Evolutionary conservation across 768 basidiomycete genomes (phyloP), one percentile per base, ranked within the genome.

Genomic region (Mycena crocata): DNA sequence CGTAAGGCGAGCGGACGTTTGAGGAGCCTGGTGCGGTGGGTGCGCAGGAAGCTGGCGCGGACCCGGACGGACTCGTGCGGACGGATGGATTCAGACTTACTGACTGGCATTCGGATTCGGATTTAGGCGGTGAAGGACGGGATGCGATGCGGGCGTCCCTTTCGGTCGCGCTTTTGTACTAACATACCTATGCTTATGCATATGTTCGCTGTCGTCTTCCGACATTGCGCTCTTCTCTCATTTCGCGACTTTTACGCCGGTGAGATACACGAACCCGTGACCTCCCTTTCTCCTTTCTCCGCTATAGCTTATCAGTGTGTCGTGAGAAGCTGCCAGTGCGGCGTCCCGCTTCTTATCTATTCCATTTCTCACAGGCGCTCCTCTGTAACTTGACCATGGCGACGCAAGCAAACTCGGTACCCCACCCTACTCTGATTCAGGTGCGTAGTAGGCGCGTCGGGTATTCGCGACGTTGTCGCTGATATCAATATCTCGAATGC

Each of bases 351-450:
- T 44, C 51, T 54, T 60, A 60, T 66, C 52, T 17, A 17, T 23
- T 28, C 21, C 17, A 32, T 45, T 61, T 66, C 51, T 35, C 63
- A 48, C 58, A 57, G 56, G 48, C 24, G 5, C 40, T 51, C 42
- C 55, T 35, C 46, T 49, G 66, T 48, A 19, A 51, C 46, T 62
- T 49, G n/a, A n/a, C n/a, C 34, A 90, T 90, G 87, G 89, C 89
- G 21, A 90, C 89, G 42, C 76, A 77, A 72, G 86, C 84, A 46
- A 90, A 91, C 74, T 90, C 89, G 55, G 80, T 86, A 21, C 75
- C 87, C 10, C 84, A 89, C 71, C 88, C 87, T 13, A 90, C 86
- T 28, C 68, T 91, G 37, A 81, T 92, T 60, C 75, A 85, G 77
- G 89, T 89, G 66, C 51, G 49, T 32, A 24, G 21, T 66, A 79